Base-by-base conservation (phyloP, 805 yeast genomes). In the Metschnikowia corniflorae region DNA sequence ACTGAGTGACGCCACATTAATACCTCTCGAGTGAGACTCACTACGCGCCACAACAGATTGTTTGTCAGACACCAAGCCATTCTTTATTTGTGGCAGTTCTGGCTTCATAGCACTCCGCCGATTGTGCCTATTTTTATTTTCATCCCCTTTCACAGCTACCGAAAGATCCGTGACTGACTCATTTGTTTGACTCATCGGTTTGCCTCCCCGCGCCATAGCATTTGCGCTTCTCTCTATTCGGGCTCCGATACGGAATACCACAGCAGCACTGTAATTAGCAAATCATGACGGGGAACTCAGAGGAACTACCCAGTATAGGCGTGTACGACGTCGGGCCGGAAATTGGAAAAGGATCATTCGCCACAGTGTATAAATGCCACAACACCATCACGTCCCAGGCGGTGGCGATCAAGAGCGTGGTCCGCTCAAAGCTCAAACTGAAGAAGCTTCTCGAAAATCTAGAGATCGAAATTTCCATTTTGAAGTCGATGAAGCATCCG, bases 281-380 rank as follows among this genome's bases (percentile, higher is more conserved):
- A n/a, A n/a, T n/a, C n/a, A n/a, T n/a, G n/a, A n/a, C n/a, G n/a
- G n/a, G n/a, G n/a, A n/a, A n/a, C n/a, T n/a, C n/a, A n/a, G n/a
- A n/a, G n/a, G 36, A 23, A 28, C 32, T 28, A 22, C 28, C 39
- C 18, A 35, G 29, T 7, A 38, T 42, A 9, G 81, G 80, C 5
- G 58, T 62, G 33, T 81, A 77, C 52, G 61, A 69, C 16, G 68
- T 81, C n/a, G 87, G 86, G 16, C 76, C 81, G 14, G 95, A 88
- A 58, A 91, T 93, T 36, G 98, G 98, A 16, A 80, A 85, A 51
- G 98, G 98, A 22, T 85, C 95, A 7, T 93, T 93, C 67, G 98
- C 98, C 51, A 83, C 82, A 44, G 98, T 93, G 17, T 91, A 85
- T 68, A 88, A 86, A 61, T 96, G 96, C 35, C 70, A 73, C 39